Evolutionary conservation across 2,329 filamentous ascomycete genomes (phyloP).

Genomic region (Diaporthe citriasiana): DNA sequence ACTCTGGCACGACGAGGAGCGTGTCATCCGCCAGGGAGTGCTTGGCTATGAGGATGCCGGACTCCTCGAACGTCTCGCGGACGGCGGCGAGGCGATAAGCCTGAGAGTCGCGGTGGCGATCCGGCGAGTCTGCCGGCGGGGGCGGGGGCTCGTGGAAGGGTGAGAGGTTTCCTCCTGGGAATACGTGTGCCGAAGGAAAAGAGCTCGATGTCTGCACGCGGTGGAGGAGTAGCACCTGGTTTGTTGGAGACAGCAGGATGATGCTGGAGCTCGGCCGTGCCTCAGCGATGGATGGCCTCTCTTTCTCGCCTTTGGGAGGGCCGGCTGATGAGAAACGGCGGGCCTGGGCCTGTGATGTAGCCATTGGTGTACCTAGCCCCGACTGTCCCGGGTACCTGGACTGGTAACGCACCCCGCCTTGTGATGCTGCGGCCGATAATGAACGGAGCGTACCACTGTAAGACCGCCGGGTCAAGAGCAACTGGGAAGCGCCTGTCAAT

Average conservation of each 20-base stretch:
- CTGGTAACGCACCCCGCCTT: neutral
- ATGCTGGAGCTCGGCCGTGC: slow-evolving; percentile 68
- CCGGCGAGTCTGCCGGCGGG: slow-evolving; percentile 60
- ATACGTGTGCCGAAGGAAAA: slow-evolving; percentile 94
- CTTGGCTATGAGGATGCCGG: slow-evolving; percentile 84
- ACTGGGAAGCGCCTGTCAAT: neutral
- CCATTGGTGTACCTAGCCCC: neutral
- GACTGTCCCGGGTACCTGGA: neutral
- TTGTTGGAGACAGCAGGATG: slow-evolving; percentile 85
- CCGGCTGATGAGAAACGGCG: slow-evolving; percentile 9
- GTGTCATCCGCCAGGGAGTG: slow-evolving; percentile 55
- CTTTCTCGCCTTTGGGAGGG: neutral
- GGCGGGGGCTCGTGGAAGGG: slow-evolving; percentile 79
- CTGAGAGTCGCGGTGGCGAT: slow-evolving; percentile 77
- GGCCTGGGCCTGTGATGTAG: neutral
- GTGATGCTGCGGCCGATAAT: neutral
- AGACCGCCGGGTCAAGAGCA: neutral
- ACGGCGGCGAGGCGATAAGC: slow-evolving; percentile 88
- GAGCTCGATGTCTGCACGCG: slow-evolving; percentile 85
- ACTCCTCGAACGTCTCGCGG: slow-evolving; percentile 95
- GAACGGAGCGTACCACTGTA: neutral
- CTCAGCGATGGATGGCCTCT: neutral
- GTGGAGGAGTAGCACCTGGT: slow-evolving; percentile 90
- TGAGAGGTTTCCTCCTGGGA: slow-evolving; percentile 90
- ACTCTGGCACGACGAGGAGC: slow-evolving; percentile 72